Percentiles rank a stretch among this genome's conserved stretches.
These are phyloP conservation scores for Candida lessepsii DNA, from an alignment of 805 yeast species.

Conservation along the genomic window DNA sequence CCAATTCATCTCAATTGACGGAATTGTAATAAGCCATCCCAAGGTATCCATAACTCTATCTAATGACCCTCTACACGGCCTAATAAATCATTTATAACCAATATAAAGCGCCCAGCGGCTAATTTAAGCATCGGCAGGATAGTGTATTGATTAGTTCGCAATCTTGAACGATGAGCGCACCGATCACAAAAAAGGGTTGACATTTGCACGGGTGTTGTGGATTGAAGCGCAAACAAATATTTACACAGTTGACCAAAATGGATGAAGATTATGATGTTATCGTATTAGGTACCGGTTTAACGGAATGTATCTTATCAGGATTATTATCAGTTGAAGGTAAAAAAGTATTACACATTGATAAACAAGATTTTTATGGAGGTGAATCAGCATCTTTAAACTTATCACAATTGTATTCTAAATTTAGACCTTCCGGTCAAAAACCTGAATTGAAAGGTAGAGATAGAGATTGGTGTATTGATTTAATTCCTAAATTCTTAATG, in stretches of 20 bases:
- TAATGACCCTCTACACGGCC: too few relatives aligned
- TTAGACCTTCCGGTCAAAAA: slow-evolving; percentile 71
- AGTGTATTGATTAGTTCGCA: neutral
- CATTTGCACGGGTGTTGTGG: neutral
- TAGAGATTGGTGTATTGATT: slow-evolving; percentile 96
- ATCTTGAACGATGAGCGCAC: neutral
- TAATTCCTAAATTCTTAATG: slow-evolving; percentile 96
- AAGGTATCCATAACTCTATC: too few relatives aligned
- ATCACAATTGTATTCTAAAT: slow-evolving; percentile 69
- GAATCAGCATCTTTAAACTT: slow-evolving; percentile 84
- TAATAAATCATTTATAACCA: too few relatives aligned
- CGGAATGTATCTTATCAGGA: slow-evolving; percentile 95
- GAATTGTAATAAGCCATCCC: too few relatives aligned
- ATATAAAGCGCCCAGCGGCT: too few relatives aligned
- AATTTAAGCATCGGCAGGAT: too few relatives aligned
- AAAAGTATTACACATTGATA: slow-evolving; percentile 93
- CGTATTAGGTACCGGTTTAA: slow-evolving; percentile 91
- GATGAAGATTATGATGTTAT: slow-evolving; percentile 97
- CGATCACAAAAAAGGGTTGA: slow-evolving; percentile 1
- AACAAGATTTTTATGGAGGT: slow-evolving; percentile 95
- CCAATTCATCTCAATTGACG: too few relatives aligned
- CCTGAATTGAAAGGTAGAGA: slow-evolving; percentile 83
- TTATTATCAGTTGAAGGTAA: slow-evolving; percentile 95
- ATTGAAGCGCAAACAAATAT: neutral
- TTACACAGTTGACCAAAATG: slow-evolving; percentile 42